These are phyloP conservation scores for Pholiota adiposa DNA, from an alignment of 1,284 basidiomycete species.

Conservation along the genomic window DNA sequence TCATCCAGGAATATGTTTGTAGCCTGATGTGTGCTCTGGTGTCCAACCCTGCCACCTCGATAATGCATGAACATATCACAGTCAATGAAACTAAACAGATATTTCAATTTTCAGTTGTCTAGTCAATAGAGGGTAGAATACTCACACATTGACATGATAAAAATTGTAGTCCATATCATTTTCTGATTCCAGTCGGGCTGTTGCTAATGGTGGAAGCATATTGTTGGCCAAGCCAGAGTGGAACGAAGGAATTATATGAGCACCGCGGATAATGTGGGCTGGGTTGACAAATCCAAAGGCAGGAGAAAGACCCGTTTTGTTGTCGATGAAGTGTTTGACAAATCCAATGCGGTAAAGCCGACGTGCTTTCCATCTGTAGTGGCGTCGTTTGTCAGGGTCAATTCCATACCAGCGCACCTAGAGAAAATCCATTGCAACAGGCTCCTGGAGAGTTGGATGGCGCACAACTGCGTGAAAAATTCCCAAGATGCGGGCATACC, in stretches of 20 bases:
- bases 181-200: conserved; percentile 6
- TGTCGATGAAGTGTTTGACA: conserved; percentile 3
- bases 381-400: not conserved
- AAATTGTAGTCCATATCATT: conserved; percentile 14
- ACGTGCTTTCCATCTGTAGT: conserved; percentile 20
- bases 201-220: conserved; percentile 10
- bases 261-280: conserved; percentile 16
- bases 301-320: too few species aligned
- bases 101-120: conserved; percentile 21
- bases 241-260: conserved; percentile 23
- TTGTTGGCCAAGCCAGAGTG: not conserved
- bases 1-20: too few species aligned
- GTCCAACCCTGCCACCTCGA: not conserved
- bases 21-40: too few species aligned
- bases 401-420: conserved; percentile 25
- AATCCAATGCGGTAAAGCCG: conserved; percentile 21
- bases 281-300: conserved; percentile 27
- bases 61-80: not conserved
- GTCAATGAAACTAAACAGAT: too few species aligned
- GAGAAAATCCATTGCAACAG: conserved; percentile 21
- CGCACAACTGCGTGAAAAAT: conserved; percentile 23
- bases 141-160: conserved; percentile 18
- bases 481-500: conserved; percentile 25
- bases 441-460: not conserved
- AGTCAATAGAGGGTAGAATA: not conserved